Base-by-base conservation (phyloP, 2,329 filamentous ascomycete genomes). In the Lasiodiplodia hormozganensis region DNA sequence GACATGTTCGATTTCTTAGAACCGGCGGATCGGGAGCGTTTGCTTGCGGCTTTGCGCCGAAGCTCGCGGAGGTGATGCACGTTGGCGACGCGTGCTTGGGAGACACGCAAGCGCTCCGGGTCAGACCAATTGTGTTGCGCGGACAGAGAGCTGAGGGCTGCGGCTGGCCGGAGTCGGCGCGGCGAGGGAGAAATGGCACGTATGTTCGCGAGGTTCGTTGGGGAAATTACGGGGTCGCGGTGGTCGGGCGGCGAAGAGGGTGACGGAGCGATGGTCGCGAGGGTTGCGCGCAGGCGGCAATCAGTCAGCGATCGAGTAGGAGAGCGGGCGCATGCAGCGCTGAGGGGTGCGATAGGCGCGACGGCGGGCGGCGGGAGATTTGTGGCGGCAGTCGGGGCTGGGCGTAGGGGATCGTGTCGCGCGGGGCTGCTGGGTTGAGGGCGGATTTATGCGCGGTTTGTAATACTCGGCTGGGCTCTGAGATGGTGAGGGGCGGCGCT, bases 21-120 rank as follows among this genome's bases (percentile, higher is more conserved):
- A 34, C 25, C 36, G 72, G 70, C 69, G 73, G 70, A 74, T 60
- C 49, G 72, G 71, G 74, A 72, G 74, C 72, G 74, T 67, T 76
- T 73, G 75, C 72, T 76, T 74, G 79, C 66, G 62, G 47, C 67
- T 64, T 68, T 68, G 53, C 60, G 68, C 68, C 68, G 68, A 69
- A 69, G 60, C 62, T 65, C 53, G 60, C 62, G 68, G 62, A 65
- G 56, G 68, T 65, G 60, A 66, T 65, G 68, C 68, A 66, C 52
- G 53, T 60, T 69, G 62, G 60, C 58, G 67, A 51, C 52, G 58
- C 49, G 62, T 65, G 62, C 62, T 64, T 52, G 60, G 11, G 49
- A 18, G 62, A 56, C 62, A 47, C 62, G 62, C 62, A 38, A 51
- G 23, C 25, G 34, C 23, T 65, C 49, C 10, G n/a, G 18, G 6